Evolutionary conservation across 441 rosid genomes (phyloP), one percentile per base, ranked within the genome.

Genomic region (Metrosideros polymorpha): DNA sequence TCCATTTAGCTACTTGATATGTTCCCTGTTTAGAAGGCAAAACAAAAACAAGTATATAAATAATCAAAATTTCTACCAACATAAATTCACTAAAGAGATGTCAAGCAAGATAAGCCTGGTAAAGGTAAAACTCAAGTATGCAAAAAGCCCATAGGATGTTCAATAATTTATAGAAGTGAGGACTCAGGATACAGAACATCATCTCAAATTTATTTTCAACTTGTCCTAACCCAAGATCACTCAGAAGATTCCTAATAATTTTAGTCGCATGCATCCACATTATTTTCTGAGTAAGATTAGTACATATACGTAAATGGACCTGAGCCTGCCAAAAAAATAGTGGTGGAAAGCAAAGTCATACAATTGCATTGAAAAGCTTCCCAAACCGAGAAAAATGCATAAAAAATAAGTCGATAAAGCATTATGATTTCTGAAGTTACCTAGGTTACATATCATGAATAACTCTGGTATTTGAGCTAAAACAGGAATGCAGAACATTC

Each of bases 1-100:
- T 97, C 99, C 99, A 97, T 90, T 95, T 97, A 88, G 99, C 99
- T 87, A 94, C 94, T 94, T 96, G 99, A 94, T 95, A 97, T 59
- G 93, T 89, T 84, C 99, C 99, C 99, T 97, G 95, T n/a, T 17
- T 85, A 79, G 47, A 24, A 39, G 47, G 79, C 39, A 39, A 71
- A 22, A 39, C 45, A 35, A 56, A 55, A 22, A 71, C 6, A 12
- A 71, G n/a, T 71, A 71, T 47, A 35, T 39, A 47, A 39, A 71
- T 39, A 71, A 71, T 47, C 49, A 39, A 35, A 71, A 22, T 39
- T 35, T 39, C n/a, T 22, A 71, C 79, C n/a, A 39, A 71, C 9
- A 71, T 19, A 71, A 35, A 42, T 39, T 12, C n/a, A 71, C 79
- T 12, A 39, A 39, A 39, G 47, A 39, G 79, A 71, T 71, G 3